These are phyloP conservation scores for Ceratobasidium sp. DNA, from an alignment of 1,284 basidiomycete genomes.

Conservation along the genomic window DNA sequence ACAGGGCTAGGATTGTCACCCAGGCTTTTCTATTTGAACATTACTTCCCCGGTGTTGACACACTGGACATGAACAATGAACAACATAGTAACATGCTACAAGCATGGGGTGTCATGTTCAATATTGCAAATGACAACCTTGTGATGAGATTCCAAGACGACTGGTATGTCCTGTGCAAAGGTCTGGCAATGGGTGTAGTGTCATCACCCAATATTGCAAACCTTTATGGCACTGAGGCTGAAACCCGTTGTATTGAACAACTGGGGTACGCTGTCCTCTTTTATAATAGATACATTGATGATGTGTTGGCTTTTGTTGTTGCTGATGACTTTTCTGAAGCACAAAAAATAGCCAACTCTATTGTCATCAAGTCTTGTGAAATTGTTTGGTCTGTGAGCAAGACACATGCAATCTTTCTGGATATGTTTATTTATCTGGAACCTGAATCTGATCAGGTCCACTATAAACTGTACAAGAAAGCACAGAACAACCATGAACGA, in stretches of 20 bases:
- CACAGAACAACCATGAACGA: conserved; percentile 48
- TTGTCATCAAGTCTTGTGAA: conserved; percentile 26
- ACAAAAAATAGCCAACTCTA: too few species aligned
- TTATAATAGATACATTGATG: conserved; percentile 53
- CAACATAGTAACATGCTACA: too few species aligned
- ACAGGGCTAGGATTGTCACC: too few species aligned
- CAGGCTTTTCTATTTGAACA: too few species aligned
- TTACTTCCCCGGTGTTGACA: too few species aligned
- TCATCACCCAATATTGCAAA: conserved; percentile 49
- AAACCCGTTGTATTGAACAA: conserved; percentile 42
- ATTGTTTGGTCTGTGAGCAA: conserved; percentile 40
- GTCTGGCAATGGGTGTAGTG: conserved; percentile 52
- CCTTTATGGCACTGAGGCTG: conserved; percentile 46
- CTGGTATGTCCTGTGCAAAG: conserved; percentile 29
- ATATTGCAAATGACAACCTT: too few species aligned
- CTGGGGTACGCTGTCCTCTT: conserved; percentile 44
- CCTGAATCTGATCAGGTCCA: conserved; percentile 48
- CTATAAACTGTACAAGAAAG: too few species aligned
- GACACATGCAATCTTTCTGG: neutral
- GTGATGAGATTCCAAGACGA: too few species aligned
- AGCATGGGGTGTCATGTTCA: too few species aligned
- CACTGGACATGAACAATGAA: too few species aligned
- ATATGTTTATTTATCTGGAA: conserved; percentile 49
- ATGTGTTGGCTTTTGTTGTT: conserved; percentile 48
- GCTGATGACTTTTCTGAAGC: conserved; percentile 47